phyloP scores from a whole-genome alignment of 805 yeast species.

The Kluyveromyces siamensis region DNA sequence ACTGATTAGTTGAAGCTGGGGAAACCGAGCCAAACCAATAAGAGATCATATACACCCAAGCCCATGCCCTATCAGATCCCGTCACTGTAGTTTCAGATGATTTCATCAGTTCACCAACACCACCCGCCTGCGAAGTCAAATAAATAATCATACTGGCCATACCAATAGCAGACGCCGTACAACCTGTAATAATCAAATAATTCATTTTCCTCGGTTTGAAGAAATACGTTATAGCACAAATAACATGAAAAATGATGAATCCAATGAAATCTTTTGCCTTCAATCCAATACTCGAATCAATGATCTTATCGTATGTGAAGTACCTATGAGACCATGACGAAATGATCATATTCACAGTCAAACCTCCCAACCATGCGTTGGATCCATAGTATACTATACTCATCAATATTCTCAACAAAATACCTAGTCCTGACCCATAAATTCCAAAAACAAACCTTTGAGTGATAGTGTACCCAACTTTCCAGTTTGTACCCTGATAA shows the following conservation, averaged over 20 bases:
- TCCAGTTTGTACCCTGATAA: conserved; percentile 41
- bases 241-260: conserved; percentile 34
- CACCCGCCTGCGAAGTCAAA: conserved; percentile 25
- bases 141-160: conserved; percentile 33
- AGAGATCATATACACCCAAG: conserved; percentile 34
- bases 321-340: conserved; percentile 35
- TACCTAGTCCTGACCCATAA: conserved; percentile 35
- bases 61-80: conserved; percentile 32
- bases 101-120: conserved; percentile 27
- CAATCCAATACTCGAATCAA: conserved; percentile 28
- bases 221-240: conserved; percentile 17
- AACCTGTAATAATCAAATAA: conserved; percentile 27
- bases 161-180: conserved; percentile 30
- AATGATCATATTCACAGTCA: conserved; percentile 31
- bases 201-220: conserved; percentile 38
- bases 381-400: conserved; percentile 42
- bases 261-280: conserved; percentile 31
- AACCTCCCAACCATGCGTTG: conserved; percentile 38
- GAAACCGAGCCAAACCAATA: conserved; percentile 35
- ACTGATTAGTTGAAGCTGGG: conserved; percentile 33
- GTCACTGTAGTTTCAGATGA: conserved; percentile 20
- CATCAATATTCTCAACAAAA: conserved; percentile 34
- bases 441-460: conserved; percentile 40
- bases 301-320: conserved; percentile 27
- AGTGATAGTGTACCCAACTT: conserved; percentile 37